Percentiles rank a stretch among this genome's conserved stretches.
Conservation (phyloP, 73 alveolate genomes). For the Paramecium bursaria region DNA sequence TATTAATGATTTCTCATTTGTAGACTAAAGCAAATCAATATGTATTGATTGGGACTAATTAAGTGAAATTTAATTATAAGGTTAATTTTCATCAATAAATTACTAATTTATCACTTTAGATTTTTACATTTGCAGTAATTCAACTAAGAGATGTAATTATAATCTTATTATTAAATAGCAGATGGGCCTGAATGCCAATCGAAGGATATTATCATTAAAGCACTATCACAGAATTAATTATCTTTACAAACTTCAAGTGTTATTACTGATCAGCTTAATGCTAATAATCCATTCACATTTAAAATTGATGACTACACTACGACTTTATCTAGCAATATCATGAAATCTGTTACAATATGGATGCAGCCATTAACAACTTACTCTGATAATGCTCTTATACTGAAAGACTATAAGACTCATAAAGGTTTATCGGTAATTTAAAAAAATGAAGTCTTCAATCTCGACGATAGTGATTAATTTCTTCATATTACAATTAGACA, state of each 20-base stretch:
- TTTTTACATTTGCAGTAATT: not conserved
- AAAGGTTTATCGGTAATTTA: too few relatives aligned
- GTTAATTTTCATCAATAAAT: conserved; percentile 16
- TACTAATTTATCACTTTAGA: not conserved
- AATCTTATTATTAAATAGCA: too few relatives aligned
- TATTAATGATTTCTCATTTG: conserved; percentile 3
- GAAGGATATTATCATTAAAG: not conserved
- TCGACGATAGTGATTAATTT: too few relatives aligned
- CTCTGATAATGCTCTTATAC: not conserved
- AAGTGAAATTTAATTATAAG: not conserved
- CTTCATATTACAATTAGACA: too few relatives aligned
- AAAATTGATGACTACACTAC: conserved; percentile 27
- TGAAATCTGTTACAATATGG: not conserved
- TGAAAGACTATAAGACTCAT: too few relatives aligned
- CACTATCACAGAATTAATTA: conserved; percentile 13
- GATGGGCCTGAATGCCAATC: not conserved
- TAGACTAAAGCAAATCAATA: conserved; percentile 2
- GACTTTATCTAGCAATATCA: conserved; percentile 11
- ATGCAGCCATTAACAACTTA: conserved; percentile 27
- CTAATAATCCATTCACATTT: not conserved
- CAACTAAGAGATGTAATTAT: conserved; percentile 9
- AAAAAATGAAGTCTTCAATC: too few relatives aligned
- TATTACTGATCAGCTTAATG: conserved; percentile 19
- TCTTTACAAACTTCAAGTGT: not conserved
- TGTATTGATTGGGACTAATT: conserved; percentile 52